These are phyloP conservation scores for Thelephora ganbajun DNA, from an alignment of 768 basidiomycete species.

Conservation along the genomic window DNA sequence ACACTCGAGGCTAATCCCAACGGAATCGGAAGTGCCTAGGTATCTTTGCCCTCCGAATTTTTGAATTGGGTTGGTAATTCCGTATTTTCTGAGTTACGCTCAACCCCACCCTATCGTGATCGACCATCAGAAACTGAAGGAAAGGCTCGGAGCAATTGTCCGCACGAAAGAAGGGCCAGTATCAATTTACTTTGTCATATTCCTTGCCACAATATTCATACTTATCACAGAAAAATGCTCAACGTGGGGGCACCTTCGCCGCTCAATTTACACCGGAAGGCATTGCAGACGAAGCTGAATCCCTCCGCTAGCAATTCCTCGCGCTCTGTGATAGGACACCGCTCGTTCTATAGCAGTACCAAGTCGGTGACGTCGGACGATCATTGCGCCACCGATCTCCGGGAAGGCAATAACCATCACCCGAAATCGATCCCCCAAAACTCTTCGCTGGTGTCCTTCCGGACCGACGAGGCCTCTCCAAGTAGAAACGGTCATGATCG, in stretches of 20 bases:
- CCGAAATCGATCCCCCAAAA: no score
- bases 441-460: no score
- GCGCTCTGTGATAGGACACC: slow-evolving; percentile 13
- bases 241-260: slow-evolving; percentile 47
- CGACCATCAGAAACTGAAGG: slow-evolving; percentile 37
- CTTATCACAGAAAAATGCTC: slow-evolving; percentile 46
- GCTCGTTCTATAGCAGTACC: no score
- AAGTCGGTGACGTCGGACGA: no score
- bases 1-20: slow-evolving; percentile 18
- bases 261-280: slow-evolving; percentile 41
- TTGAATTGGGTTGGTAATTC: neutral
- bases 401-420: no score
- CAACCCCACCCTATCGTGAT: slow-evolving; percentile 11
- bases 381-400: no score
- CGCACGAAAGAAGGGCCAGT: slow-evolving; percentile 47
- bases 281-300: slow-evolving; percentile 9
- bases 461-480: no score
- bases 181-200: neutral
- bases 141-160: slow-evolving; percentile 39
- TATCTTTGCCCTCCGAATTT: slow-evolving; percentile 7
- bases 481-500: no score
- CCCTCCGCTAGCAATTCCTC: slow-evolving; percentile 9
- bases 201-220: neutral
- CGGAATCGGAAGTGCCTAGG: slow-evolving; percentile 15
- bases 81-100: neutral